Base-by-base conservation (phyloP, 2,329 filamentous ascomycete species). In the Stagonosporopsis rhizophila region DNA sequence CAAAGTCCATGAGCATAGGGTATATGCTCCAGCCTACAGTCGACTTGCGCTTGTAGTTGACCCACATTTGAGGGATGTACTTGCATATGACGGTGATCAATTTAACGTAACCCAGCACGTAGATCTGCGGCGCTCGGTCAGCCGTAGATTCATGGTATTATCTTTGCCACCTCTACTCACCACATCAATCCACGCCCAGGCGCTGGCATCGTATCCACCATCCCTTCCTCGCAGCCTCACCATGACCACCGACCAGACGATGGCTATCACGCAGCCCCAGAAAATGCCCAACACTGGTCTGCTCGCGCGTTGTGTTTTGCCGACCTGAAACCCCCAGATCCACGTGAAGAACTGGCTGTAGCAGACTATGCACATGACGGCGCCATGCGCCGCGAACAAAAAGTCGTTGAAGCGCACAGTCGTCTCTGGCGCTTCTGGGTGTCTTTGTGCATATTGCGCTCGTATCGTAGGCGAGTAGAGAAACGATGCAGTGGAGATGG, bases 371-470 rank as follows among this genome's bases (percentile, higher is more conserved):
- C 88, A 91, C 60, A 96, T 78, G 9, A 92, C 60, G 15, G 92
- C 81, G 30, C 90, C 94, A 78, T 98, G 93, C 3, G 86, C 80
- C 15, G 93, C 92, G 74, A 98, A 98, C 14, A 87, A 85, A 56
- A 98, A 83, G 78, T 99, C 95, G 78, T 98, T 98, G 77, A 91
- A 85, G 52, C 89, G 87, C 27, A 96, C 93, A 0, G 93, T 95
- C 3, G 94, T 92, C 39, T 89, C 85, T 7, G 91, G 87, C 4
- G 88, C 87, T 41, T 84, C 76, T 2, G 85, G 86, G 75, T 98
- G 87, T 58, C 95, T 87, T 17, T 85, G 83, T 20, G 92, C 92
- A 80, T 99, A 99, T 74, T 98, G 91, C 32, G 80, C 75, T 49
- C 90, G 89, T 52, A 98, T 89, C 14, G 86, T 78, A 2, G 90